Evolutionary conservation across 2,329 filamentous ascomycete genomes (phyloP).

Genomic region (Penicillium olsonii): DNA sequence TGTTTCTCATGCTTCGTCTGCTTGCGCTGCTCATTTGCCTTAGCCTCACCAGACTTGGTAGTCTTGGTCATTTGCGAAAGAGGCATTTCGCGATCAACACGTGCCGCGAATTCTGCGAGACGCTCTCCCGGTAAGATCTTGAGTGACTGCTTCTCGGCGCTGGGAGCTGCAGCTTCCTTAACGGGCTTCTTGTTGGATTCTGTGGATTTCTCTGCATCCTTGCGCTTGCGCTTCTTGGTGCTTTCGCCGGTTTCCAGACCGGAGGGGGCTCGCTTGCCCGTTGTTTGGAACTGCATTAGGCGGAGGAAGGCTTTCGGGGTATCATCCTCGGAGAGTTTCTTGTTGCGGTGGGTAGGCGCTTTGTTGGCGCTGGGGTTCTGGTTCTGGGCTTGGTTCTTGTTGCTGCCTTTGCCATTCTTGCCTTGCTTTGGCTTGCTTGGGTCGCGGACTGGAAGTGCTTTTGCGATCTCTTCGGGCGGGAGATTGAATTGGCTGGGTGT

Average conservation of each 20-base stretch:
- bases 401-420: constrained; percentile 36
- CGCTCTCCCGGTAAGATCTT: constrained; percentile 83
- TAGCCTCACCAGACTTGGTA: constrained; percentile 28
- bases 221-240: constrained; percentile 53
- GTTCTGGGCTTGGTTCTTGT: constrained; percentile 21
- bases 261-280: constrained; percentile 61
- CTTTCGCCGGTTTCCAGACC: constrained; percentile 59
- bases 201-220: constrained; percentile 30
- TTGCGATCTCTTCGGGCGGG: constrained; percentile 61
- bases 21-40: constrained; percentile 53
- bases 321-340: constrained; percentile 62
- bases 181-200: constrained; percentile 16
- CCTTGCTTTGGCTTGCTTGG: constrained; percentile 40
- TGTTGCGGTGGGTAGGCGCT: constrained; percentile 41
- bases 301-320: constrained; percentile 85
- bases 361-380: constrained; percentile 33
- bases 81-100: constrained; percentile 83
- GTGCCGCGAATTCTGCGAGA: constrained; percentile 75
- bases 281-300: constrained; percentile 72
- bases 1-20: constrained; percentile 82
- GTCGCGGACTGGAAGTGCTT: constrained; percentile 59
- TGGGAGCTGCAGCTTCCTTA: constrained; percentile 4
- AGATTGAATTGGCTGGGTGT: constrained; percentile 55
- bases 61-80: constrained; percentile 69
- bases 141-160: constrained; percentile 43